Evolutionary conservation across 2,329 filamentous ascomycete species (phyloP), one percentile per base, ranked within the genome.

Genomic region (Orbilia ellipsospora): DNA sequence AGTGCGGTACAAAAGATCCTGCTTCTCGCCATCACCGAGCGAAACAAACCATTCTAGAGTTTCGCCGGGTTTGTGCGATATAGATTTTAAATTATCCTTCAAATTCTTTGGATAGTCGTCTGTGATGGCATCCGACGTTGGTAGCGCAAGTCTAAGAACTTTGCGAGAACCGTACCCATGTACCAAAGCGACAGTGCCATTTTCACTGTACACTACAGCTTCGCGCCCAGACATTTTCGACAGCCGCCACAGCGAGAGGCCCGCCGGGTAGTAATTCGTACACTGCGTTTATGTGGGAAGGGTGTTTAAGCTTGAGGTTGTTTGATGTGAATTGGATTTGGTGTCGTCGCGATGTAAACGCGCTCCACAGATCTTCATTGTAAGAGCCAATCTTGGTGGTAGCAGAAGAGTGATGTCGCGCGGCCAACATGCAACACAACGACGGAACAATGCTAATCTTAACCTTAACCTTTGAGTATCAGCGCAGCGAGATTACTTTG

Each of bases 41-140:
- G 16, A 3, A 13, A 74, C 20, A n/a, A 63, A 74, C 70, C 64
- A 63, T 12, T 74, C 70, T 12, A 63, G 16, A 6, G 28, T 59
- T 18, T 68, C 70, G 10, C 70, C 70, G 5, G 70, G 70, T 16
- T 45, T 63, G 2, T 59, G 52, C 0, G 70, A 50, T 23, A 23
- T 36, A 5, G 18, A 54, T 57, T 45, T 57, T 16, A 55, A 42
- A 0, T 40, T 23, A 8, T 68, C 70, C 18, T 54, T 44, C 7
- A 74, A 3, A 16, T 68, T 68, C 5, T 23, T 63, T 0, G 70
- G 70, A 23, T 68, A 74, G 8, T 44, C 28, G 20, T 74, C 70
- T 6, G 26, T 12, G 2, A 52, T 48, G 1, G 63, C 65, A 15
- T 51, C 63, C 1, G 65, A 51, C 0, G 51, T n/a, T 3, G 70